Conservation (phyloP, 2,329 filamentous ascomycete genomes). For the Aspergillus caelatus region DNA sequence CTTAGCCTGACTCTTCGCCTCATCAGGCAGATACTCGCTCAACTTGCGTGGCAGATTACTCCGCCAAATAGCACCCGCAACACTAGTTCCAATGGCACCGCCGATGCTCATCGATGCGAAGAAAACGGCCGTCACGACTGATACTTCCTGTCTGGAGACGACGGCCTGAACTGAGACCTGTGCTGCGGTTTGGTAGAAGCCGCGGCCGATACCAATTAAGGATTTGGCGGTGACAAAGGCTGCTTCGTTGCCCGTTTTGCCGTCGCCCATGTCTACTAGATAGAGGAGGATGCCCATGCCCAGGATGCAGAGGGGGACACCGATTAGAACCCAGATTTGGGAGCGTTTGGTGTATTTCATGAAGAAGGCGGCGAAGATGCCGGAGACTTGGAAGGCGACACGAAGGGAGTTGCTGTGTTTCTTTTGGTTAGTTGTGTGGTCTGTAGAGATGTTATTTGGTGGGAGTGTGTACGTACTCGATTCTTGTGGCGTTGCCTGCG, state of each 20-base stretch:
- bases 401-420: conserved; percentile 32
- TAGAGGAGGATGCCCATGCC: conserved; percentile 36
- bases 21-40: conserved; percentile 21
- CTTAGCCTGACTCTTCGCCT: conserved; percentile 20
- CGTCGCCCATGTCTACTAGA: conserved; percentile 27
- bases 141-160: conserved; percentile 38
- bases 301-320: conserved; percentile 38
- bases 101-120: conserved; percentile 37
- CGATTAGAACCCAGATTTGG: conserved; percentile 35
- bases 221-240: conserved; percentile 40
- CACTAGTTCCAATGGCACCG: conserved; percentile 37
- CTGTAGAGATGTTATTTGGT: no score
- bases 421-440: neutral
- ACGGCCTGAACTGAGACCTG: conserved; percentile 42
- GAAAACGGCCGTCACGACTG: conserved; percentile 42
- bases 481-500: conserved; percentile 37
- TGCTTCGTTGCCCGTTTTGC: conserved; percentile 33
- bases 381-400: conserved; percentile 42
- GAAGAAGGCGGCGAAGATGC: conserved; percentile 36
- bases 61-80: conserved; percentile 44
- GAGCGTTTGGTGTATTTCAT: conserved; percentile 44
- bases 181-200: conserved; percentile 37
- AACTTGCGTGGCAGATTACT: conserved; percentile 24
- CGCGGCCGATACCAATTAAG: conserved; percentile 39
- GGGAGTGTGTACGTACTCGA: conserved; percentile 17